These are phyloP conservation scores for Debaryomycetaceae sp. DNA, from an alignment of 1,139 yeast genomes.

Conservation along the genomic window DNA sequence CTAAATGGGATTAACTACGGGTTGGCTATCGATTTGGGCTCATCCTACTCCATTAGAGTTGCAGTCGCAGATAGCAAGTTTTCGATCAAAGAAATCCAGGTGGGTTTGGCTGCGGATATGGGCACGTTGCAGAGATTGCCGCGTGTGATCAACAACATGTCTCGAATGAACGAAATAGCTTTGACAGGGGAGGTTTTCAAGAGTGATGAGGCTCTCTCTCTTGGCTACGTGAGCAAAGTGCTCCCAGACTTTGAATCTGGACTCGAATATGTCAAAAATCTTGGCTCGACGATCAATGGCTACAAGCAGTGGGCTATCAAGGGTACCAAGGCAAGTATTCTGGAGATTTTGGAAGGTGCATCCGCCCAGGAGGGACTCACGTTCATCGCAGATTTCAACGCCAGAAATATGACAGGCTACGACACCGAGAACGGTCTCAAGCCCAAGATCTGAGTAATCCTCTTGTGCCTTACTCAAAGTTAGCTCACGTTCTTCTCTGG, in stretches of 20 bases:
- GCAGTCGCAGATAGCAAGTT: slow-evolving; percentile 53
- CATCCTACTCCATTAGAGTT: slow-evolving; percentile 57
- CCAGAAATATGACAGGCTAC: slow-evolving; percentile 33
- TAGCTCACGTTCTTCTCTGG: too few relatives aligned
- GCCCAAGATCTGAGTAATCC: background rate
- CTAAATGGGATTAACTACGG: slow-evolving; percentile 54
- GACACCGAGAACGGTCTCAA: background rate
- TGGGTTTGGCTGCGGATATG: slow-evolving; percentile 79
- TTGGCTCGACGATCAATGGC: slow-evolving; percentile 50
- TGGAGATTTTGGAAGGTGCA: slow-evolving; percentile 49
- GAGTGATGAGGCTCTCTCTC: slow-evolving; percentile 51
- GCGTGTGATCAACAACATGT: slow-evolving; percentile 49
- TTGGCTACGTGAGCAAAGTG: slow-evolving; percentile 55
- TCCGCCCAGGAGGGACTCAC: slow-evolving; percentile 48
- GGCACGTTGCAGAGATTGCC: slow-evolving; percentile 75
- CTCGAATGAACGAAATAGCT: slow-evolving; percentile 60
- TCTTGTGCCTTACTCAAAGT: too few relatives aligned
- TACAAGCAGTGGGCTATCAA: slow-evolving; percentile 58
- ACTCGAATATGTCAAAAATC: slow-evolving; percentile 42
- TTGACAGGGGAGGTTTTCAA: slow-evolving; percentile 60
- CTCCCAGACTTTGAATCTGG: slow-evolving; percentile 49
- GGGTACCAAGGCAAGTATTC: slow-evolving; percentile 63
- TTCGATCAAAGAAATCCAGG: slow-evolving; percentile 66
- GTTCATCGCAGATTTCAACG: slow-evolving; percentile 53
- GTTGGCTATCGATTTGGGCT: slow-evolving; percentile 64